Percentiles rank a stretch among this genome's conserved stretches.
These are phyloP conservation scores for Croton setiger DNA, from an alignment of 441 rosid genomes.

Conservation along the genomic window DNA sequence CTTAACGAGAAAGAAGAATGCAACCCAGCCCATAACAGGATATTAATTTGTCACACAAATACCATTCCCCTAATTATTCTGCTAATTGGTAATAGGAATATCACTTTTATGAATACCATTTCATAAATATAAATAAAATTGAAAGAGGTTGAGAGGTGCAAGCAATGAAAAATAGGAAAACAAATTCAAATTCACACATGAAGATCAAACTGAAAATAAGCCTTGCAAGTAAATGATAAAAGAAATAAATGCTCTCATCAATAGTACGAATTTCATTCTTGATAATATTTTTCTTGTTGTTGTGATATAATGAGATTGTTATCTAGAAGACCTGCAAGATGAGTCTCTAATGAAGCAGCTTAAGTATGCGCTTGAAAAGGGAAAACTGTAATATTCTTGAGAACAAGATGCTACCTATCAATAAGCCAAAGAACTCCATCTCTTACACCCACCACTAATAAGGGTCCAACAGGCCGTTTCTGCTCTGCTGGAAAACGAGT, in stretches of 20 bases:
- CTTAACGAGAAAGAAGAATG: not conserved
- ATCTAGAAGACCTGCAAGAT: not conserved
- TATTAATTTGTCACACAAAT: not conserved
- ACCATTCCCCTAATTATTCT: not conserved
- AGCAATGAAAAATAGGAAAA: not conserved
- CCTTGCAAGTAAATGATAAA: not conserved
- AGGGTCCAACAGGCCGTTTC: constrained; percentile 97
- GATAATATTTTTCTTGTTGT: too few relatives aligned
- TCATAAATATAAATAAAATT: fast-evolving
- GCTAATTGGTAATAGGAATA: not conserved
- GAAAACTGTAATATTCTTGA: not conserved
- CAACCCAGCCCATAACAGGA: not conserved
- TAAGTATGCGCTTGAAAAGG: not conserved
- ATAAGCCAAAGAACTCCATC: constrained; percentile 99
- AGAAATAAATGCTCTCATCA: not conserved
- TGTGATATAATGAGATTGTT: not conserved
- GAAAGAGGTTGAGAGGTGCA: not conserved
- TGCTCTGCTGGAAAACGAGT: constrained; percentile 97
- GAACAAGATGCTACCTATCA: constrained; percentile 61
- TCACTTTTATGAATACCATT: not conserved
- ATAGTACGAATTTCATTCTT: not conserved
- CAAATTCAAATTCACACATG: not conserved
- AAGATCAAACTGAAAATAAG: not conserved
- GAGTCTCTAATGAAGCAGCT: not conserved
- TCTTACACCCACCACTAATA: constrained; percentile 86